Percentiles rank a stretch among this genome's conserved stretches.
Conservation (phyloP, 768 basidiomycete species). For the Podaxis sp. region DNA sequence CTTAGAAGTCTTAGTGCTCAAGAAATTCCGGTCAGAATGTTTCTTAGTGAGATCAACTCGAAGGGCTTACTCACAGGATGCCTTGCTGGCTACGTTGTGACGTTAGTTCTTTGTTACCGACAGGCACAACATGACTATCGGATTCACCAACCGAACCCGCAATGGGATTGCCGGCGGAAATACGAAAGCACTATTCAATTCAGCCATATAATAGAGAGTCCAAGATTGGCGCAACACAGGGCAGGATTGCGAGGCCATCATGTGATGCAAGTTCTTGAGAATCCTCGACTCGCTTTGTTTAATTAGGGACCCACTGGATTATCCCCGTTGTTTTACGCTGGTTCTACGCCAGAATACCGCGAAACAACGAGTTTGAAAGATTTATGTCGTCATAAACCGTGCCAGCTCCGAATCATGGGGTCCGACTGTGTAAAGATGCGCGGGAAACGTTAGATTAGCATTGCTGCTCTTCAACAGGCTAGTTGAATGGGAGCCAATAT, state of each 20-base stretch:
- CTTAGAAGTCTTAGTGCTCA: not conserved
- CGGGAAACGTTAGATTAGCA: no score
- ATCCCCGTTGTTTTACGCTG: not conserved
- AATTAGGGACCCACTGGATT: not conserved
- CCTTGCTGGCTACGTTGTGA: not conserved
- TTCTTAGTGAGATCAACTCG: not conserved
- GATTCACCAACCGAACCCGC: not conserved
- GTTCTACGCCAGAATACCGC: not conserved
- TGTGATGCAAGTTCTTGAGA: not conserved
- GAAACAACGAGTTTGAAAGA: not conserved
- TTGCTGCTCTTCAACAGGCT: no score
- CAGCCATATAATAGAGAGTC: not conserved
- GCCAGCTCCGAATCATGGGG: not conserved
- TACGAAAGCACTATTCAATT: not conserved
- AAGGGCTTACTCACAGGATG: not conserved
- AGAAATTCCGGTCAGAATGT: not conserved
- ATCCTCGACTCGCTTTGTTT: not conserved
- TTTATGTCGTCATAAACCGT: not conserved
- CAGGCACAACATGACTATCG: not conserved
- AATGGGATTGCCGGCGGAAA: conserved; percentile 5
- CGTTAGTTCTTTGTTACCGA: not conserved
- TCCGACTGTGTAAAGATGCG: no score
- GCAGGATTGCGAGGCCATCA: not conserved
- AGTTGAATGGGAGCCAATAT: no score
- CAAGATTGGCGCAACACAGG: not conserved